Conservation (phyloP, 2,329 filamentous ascomycete species). For the Phaeosphaeriaceae sp. region DNA sequence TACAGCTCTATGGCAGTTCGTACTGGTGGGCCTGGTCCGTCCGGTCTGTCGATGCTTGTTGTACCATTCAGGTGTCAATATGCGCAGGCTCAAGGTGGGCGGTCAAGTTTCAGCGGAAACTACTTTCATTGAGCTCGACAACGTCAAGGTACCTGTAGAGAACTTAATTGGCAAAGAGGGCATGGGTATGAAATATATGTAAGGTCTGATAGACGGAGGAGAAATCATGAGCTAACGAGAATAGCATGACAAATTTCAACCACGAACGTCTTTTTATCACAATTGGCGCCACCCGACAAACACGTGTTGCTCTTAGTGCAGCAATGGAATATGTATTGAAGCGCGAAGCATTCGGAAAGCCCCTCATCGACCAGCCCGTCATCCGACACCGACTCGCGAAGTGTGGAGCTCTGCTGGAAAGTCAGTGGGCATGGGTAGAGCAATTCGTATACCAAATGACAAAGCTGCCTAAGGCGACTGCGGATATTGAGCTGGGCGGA, state of each 20-base stretch:
- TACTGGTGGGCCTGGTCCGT: constrained; percentile 69
- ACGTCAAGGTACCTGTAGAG: constrained; percentile 72
- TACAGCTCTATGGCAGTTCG: constrained; percentile 74
- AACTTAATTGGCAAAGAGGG: constrained; percentile 75
- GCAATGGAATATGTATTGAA: constrained; percentile 70
- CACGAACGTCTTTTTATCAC: constrained; percentile 74
- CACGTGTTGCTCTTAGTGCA: constrained; percentile 64
- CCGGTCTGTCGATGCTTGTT: constrained; percentile 70
- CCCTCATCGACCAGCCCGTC: constrained; percentile 75
- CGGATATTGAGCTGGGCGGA: constrained; percentile 70
- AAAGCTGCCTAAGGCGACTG: constrained; percentile 64
- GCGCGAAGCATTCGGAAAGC: constrained; percentile 71
- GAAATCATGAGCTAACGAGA: constrained; percentile 1
- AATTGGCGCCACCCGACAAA: constrained; percentile 67
- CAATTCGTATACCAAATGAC: constrained; percentile 72
- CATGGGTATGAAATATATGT: constrained; percentile 72
- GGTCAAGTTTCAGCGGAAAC: constrained; percentile 72
- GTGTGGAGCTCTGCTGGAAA: constrained; percentile 70
- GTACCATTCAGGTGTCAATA: constrained; percentile 74
- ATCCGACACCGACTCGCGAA: constrained; percentile 76
- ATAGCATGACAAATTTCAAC: constrained; percentile 76
- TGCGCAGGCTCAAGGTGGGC: constrained; percentile 70
- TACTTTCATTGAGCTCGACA: constrained; percentile 77
- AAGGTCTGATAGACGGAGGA: not conserved
- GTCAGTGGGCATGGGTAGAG: constrained; percentile 75